Evolutionary conservation across 371 early-diverging fungal genomes (phyloP), one percentile per base, ranked within the genome.

Genomic region (Saksenaea oblongispora): DNA sequence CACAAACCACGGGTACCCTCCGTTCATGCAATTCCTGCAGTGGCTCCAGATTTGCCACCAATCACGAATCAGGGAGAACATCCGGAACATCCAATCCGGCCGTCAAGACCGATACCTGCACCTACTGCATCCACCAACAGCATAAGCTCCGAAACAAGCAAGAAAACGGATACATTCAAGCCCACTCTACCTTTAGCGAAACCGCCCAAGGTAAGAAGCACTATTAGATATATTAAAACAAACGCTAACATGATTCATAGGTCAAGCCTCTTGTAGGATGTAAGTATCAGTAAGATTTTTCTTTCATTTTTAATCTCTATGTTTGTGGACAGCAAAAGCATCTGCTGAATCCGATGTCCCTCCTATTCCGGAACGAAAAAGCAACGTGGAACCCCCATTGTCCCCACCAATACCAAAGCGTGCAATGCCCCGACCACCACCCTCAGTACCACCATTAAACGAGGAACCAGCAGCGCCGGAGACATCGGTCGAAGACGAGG

Each of bases 1-100:
- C 58, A 58, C 13, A 64, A 59, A 35, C 37, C 47, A 41, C 63
- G 59, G 13, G 41, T 55, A 13, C 73, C 76, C 13, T 78, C 79
- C 10, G 51, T 47, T 11, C 51, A 47, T 22, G 2, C 51, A 22
- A 67, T 81, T 51, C 75, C 75, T 5, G 51, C 76, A 34, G 60
- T 63, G 5, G 69, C 82, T 10, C 79, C 82, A n/a, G 82, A 81
- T 61, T 62, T 81, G 37, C 82, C 82, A 18, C 82, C 79, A 27
- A 54, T 73, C 26, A 67, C 73, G 18, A 66, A 72, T 13, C 41
- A 61, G 24, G 41, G 34, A 13, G 59, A 62, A 18, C 44, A 36
- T 24, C 13, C 59, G 13, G 47, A 34, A 36, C 36, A 62, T 4
- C 74, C 74, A 54, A 60, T 62, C 10, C 59, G 73, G 17, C 80